phyloP scores from a whole-genome alignment of 164 flowering plant species.

The Cinnamomum chago region DNA sequence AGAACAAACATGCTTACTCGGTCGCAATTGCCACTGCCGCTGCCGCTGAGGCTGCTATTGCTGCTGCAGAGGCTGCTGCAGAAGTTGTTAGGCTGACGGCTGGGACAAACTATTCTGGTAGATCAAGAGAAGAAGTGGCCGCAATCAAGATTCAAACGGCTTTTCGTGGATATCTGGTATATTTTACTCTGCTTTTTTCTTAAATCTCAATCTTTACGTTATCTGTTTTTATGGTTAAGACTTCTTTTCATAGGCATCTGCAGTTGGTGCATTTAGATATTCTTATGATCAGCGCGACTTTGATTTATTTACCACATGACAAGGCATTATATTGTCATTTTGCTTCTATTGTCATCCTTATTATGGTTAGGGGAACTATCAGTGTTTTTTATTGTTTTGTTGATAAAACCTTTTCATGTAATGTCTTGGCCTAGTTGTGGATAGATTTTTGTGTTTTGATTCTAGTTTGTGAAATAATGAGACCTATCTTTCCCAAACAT shows the following conservation, averaged over 20 bases:
- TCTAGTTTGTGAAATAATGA: too few relatives aligned
- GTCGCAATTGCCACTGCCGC: slow-evolving; percentile 75
- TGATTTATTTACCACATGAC: background rate
- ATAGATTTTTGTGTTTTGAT: too few relatives aligned
- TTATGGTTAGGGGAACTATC: too few relatives aligned
- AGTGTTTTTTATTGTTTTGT: too few relatives aligned
- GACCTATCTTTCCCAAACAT: too few relatives aligned
- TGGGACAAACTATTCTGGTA: slow-evolving; percentile 43
- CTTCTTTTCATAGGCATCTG: background rate
- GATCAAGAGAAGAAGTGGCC: slow-evolving; percentile 68
- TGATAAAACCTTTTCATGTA: too few relatives aligned
- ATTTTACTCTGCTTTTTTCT: background rate
- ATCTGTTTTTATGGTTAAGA: background rate
- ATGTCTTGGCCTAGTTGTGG: too few relatives aligned
- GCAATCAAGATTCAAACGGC: slow-evolving; percentile 80
- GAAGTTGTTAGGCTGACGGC: slow-evolving; percentile 63
- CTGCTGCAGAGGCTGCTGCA: slow-evolving; percentile 80
- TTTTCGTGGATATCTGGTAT: slow-evolving; percentile 78
- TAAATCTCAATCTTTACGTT: background rate
- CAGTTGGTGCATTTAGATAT: background rate
- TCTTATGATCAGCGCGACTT: background rate
- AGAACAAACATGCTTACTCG: slow-evolving; percentile 69
- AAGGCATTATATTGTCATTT: too few relatives aligned
- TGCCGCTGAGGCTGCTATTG: slow-evolving; percentile 84
- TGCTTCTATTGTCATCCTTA: too few relatives aligned